phyloP scores from a whole-genome alignment of 2,329 filamentous ascomycete genomes.

The Pochonia chlamydosporia region DNA sequence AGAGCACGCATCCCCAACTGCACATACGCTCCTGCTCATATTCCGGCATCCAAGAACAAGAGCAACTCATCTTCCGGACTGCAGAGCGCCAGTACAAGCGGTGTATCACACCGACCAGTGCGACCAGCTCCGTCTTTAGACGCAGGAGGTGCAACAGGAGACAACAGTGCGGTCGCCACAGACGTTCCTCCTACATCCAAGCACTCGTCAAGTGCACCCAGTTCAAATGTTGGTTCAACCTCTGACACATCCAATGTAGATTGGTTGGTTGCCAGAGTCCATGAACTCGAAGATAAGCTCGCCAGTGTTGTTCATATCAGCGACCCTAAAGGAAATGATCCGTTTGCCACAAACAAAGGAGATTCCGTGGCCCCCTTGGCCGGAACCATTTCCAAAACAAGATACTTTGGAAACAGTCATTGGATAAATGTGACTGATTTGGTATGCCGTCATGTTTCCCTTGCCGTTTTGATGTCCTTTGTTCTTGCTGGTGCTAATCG shows the following conservation, averaged over 20 bases:
- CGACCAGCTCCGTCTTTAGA: neutral
- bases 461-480: neutral
- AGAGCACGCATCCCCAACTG: slow-evolving; percentile 50
- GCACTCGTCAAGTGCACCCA: slow-evolving; percentile 16
- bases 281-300: slow-evolving; percentile 38
- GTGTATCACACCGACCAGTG: neutral
- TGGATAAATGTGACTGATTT: slow-evolving; percentile 40
- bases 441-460: no score
- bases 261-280: slow-evolving; percentile 31
- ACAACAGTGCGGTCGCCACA: neutral
- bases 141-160: neutral
- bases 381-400: slow-evolving; percentile 35
- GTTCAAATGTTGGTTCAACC: slow-evolving; percentile 19
- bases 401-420: slow-evolving; percentile 44
- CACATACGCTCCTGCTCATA: slow-evolving; percentile 39
- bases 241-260: slow-evolving; percentile 22
- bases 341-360: slow-evolving; percentile 1
- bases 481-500: neutral
- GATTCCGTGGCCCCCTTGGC: slow-evolving; percentile 16
- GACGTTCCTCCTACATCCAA: slow-evolving; percentile 9
- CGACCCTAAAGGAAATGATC: slow-evolving; percentile 10
- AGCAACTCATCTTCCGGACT: slow-evolving; percentile 1
- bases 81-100: neutral
- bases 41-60: slow-evolving; percentile 21
- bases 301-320: slow-evolving; percentile 20